Conservation (phyloP, 768 basidiomycete genomes). For the Podaxis mareebaensis region DNA sequence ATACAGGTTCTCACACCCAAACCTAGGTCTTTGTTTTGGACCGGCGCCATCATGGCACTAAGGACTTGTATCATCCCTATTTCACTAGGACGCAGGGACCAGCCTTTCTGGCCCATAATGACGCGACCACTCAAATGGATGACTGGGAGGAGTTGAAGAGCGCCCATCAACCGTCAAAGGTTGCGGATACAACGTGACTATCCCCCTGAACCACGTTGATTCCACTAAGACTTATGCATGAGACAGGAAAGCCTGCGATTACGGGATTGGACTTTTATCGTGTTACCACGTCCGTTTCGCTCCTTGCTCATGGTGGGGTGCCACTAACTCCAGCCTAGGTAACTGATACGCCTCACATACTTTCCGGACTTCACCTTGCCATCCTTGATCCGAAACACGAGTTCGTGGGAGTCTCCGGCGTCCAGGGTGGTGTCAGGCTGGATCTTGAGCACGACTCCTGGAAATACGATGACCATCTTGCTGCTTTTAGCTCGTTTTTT, state of each 20-base stretch:
- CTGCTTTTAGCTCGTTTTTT: conserved; percentile 31
- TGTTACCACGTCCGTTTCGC: conserved; percentile 26
- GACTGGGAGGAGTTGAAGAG: conserved; percentile 41
- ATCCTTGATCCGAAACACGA: conserved; percentile 44
- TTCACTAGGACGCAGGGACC: conserved; percentile 36
- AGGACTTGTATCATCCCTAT: conserved; percentile 28
- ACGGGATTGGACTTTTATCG: conserved; percentile 27
- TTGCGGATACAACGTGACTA: conserved; percentile 21
- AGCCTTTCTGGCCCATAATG: conserved; percentile 38
- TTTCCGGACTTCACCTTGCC: conserved; percentile 39
- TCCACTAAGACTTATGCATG: neutral
- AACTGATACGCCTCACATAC: conserved; percentile 50
- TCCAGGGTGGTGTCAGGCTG: conserved; percentile 31
- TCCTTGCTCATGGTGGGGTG: neutral
- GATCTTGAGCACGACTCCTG: conserved; percentile 25
- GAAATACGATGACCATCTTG: conserved; percentile 30
- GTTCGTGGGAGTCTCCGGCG: conserved; percentile 22
- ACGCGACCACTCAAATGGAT: conserved; percentile 29
- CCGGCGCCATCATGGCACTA: conserved; percentile 24
- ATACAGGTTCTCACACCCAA: neutral
- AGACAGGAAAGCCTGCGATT: conserved; percentile 27
- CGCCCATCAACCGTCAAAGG: conserved; percentile 33
- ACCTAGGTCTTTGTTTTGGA: conserved; percentile 33
- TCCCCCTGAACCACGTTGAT: neutral
- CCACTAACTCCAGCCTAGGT: conserved; percentile 29